Evolutionary conservation across 2,329 filamentous ascomycete species (phyloP).

Genomic region (Mariannaea elegans): DNA sequence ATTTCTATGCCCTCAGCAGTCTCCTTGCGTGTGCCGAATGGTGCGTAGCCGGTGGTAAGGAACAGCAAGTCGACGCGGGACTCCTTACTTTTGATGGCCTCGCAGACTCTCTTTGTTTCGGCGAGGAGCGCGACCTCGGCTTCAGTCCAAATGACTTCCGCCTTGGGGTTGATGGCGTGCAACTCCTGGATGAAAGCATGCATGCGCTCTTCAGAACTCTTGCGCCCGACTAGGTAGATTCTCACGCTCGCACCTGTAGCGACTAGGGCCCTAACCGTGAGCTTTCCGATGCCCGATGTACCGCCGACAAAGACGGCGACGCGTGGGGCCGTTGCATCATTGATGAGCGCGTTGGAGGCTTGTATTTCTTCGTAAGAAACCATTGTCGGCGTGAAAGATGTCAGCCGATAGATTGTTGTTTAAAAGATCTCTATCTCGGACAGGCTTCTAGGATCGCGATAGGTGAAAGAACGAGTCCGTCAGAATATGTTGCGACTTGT

Average conservation of each 20-base stretch:
- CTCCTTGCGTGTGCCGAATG: constrained; percentile 49
- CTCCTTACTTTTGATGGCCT: constrained; percentile 49
- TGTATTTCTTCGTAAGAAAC: constrained; percentile 47
- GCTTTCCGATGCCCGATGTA: constrained; percentile 56
- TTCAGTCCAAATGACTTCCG: constrained; percentile 53
- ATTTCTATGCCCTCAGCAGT: constrained; percentile 55
- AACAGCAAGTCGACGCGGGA: constrained; percentile 53
- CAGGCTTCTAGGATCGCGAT: too few relatives aligned
- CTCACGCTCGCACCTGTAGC: constrained; percentile 45
- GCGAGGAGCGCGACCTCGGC: constrained; percentile 55
- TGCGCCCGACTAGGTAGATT: constrained; percentile 55
- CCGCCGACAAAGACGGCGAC: constrained; percentile 56
- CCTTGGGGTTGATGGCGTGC: constrained; percentile 47
- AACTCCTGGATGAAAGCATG: constrained; percentile 48
- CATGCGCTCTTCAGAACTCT: constrained; percentile 43
- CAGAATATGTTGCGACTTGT: too few relatives aligned
- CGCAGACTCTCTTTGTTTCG: constrained; percentile 51
- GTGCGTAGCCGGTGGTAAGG: constrained; percentile 54
- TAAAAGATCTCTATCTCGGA: too few relatives aligned
- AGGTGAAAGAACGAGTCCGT: too few relatives aligned
- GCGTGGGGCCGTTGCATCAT: constrained; percentile 46
- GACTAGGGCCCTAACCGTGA: constrained; percentile 50
- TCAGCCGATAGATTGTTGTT: too few relatives aligned
- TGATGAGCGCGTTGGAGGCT: constrained; percentile 51
- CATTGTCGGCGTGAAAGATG: too few relatives aligned